These are phyloP conservation scores for Solanum megistacrolobum DNA, from an alignment of 257 asterid genomes.

Conservation along the genomic window DNA sequence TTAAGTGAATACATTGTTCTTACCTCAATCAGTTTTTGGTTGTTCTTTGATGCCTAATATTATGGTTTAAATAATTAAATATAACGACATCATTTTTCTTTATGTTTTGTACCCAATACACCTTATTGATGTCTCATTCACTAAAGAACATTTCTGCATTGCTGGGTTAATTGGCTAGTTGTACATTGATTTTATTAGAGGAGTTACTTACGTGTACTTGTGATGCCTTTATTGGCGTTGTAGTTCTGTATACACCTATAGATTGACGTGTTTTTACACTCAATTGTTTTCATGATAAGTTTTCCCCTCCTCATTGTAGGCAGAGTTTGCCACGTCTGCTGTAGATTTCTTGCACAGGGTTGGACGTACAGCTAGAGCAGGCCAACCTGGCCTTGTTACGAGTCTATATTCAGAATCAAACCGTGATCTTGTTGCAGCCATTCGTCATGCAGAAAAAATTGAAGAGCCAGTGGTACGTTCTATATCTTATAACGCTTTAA, in stretches of 20 bases:
- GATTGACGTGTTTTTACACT: background rate
- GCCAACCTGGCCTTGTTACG: slow-evolving; percentile 82
- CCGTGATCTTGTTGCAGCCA: slow-evolving; percentile 78
- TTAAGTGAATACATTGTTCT: background rate
- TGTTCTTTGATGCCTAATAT: background rate
- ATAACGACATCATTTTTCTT: background rate
- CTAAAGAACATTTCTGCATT: background rate
- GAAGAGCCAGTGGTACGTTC: slow-evolving; percentile 71
- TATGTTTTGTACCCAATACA: background rate
- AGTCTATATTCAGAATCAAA: slow-evolving; percentile 59
- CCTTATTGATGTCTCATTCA: background rate
- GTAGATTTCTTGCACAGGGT: slow-evolving; percentile 97
- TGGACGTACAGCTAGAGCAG: slow-evolving; percentile 97
- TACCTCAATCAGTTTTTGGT: background rate
- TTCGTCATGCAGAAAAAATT: slow-evolving; percentile 66
- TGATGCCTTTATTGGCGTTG: background rate
- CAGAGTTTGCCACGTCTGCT: slow-evolving; percentile 88
- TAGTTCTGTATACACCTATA: background rate
- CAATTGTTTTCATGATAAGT: background rate
- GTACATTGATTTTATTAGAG: background rate
- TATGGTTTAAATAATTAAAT: background rate
- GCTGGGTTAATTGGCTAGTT: background rate
- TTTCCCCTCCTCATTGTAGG: slow-evolving; percentile 25
- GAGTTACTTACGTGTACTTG: background rate
- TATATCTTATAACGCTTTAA: background rate